phyloP scores from a whole-genome alignment of 2,329 filamentous ascomycete species.

The Colletotrichum echinochloae region DNA sequence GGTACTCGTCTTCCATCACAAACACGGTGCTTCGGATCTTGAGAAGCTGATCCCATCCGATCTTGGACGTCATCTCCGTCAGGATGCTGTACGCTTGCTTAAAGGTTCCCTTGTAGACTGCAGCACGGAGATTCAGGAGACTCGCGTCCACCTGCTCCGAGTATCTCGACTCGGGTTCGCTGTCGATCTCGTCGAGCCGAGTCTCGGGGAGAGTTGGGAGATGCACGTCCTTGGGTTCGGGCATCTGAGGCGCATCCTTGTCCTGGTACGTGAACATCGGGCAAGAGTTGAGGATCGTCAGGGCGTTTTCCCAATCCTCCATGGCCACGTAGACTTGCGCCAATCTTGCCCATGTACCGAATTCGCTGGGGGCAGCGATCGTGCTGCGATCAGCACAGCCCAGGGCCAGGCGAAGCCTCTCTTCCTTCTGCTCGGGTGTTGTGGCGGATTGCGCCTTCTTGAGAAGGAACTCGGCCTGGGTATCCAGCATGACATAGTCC shows the following conservation, averaged over 20 bases:
- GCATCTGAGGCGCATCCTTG: constrained; percentile 95
- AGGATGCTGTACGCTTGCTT: constrained; percentile 93
- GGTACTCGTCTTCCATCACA: constrained; percentile 99
- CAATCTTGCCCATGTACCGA: constrained; percentile 94
- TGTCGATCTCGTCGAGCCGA: constrained; percentile 94
- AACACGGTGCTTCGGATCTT: constrained; percentile 97
- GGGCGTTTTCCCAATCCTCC: constrained; percentile 96
- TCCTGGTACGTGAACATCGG: constrained; percentile 99
- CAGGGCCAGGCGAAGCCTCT: constrained; percentile 85
- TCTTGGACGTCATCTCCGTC: constrained; percentile 95
- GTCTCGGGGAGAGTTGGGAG: constrained; percentile 91
- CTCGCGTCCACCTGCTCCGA: constrained; percentile 89
- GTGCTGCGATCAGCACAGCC: constrained; percentile 96
- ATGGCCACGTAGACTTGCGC: constrained; percentile 94
- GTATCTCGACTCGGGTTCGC: constrained; percentile 84
- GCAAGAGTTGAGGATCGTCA: constrained; percentile 96
- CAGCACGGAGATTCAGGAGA: constrained; percentile 85
- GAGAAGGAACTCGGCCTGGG: constrained; percentile 91
- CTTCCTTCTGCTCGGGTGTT: constrained; percentile 67
- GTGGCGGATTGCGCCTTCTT: constrained; percentile 77
- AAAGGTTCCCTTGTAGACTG: constrained; percentile 94
- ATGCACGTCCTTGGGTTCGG: constrained; percentile 88
- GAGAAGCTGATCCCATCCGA: constrained; percentile 96
- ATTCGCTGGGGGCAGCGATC: constrained; percentile 95
- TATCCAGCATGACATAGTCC: constrained; percentile 97